Conservation (phyloP, 768 basidiomycete genomes). For the Suillus paluster region DNA sequence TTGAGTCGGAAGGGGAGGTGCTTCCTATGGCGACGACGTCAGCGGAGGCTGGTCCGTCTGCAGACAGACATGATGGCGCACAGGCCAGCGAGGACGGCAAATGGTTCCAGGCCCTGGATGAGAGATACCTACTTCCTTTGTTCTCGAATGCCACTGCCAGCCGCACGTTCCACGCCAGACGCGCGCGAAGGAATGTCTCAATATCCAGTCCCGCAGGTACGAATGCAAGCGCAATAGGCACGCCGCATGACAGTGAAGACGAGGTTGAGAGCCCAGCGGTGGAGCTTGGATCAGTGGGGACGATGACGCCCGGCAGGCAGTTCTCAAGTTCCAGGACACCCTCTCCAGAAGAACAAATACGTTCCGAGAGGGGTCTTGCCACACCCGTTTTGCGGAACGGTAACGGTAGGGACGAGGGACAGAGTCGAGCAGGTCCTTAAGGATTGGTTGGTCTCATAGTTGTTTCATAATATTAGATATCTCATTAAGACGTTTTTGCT, state of each 20-base stretch:
- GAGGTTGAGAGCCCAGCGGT: slow-evolving; percentile 48
- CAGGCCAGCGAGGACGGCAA: slow-evolving; percentile 74
- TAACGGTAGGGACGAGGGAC: slow-evolving; percentile 32
- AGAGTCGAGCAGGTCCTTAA: slow-evolving; percentile 9
- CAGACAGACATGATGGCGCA: slow-evolving; percentile 17
- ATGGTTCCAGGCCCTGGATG: slow-evolving; percentile 96
- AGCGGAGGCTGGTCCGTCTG: slow-evolving; percentile 24
- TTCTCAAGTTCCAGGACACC: slow-evolving; percentile 21
- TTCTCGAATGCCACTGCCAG: slow-evolving; percentile 93
- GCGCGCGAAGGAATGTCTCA: slow-evolving; percentile 55
- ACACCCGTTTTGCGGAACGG: slow-evolving; percentile 66
- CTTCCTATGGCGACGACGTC: slow-evolving; percentile 72
- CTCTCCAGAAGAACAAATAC: slow-evolving; percentile 50
- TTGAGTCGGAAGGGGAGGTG: slow-evolving; percentile 80
- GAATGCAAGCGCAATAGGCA: slow-evolving; percentile 30
- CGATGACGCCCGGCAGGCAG: slow-evolving; percentile 16
- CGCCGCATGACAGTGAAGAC: slow-evolving; percentile 44
- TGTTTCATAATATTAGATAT: slow-evolving; percentile 5
- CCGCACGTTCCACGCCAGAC: slow-evolving; percentile 81
- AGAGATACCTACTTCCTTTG: slow-evolving; percentile 89
- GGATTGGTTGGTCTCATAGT: not conserved
- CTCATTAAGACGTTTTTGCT: not conserved
- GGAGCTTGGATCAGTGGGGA: slow-evolving; percentile 41
- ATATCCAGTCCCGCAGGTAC: slow-evolving; percentile 24
- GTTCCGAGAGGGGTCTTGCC: slow-evolving; percentile 64